A percentile compares a stretch with the other conserved stretches of the same genome.
Conservation (phyloP, 768 basidiomycete species). For the Lactarius quietus region DNA sequence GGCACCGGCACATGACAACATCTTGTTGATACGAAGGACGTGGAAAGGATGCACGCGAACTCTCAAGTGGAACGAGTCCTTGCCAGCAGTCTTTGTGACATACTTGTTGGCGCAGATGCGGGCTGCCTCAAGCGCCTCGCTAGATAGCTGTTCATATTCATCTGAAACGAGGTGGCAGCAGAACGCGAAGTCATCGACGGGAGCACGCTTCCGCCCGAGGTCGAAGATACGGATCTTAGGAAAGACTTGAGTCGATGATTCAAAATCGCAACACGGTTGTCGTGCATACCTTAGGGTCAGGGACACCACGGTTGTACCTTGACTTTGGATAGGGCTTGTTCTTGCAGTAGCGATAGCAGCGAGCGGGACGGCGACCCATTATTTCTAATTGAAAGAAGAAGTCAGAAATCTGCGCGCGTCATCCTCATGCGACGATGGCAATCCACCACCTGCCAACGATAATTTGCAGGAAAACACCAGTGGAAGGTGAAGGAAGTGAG, state of each 20-base stretch:
- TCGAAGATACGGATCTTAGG: slow-evolving; percentile 94
- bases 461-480: not conserved
- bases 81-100: slow-evolving; percentile 95
- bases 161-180: slow-evolving; percentile 95
- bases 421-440: not conserved
- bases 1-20: slow-evolving; percentile 98
- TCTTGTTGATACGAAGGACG: slow-evolving; percentile 99
- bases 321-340: slow-evolving; percentile 98
- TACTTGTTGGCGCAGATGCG: slow-evolving; percentile 99
- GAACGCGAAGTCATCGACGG: slow-evolving; percentile 98
- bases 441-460: slow-evolving; percentile 13
- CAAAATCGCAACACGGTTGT: not conserved
- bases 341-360: slow-evolving; percentile 99
- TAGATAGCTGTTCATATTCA: slow-evolving; percentile 95
- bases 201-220: slow-evolving; percentile 92
- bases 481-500: not conserved
- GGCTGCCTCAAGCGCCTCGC: slow-evolving; percentile 94
- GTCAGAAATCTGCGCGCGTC: not conserved
- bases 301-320: slow-evolving; percentile 97
- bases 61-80: slow-evolving; percentile 98
- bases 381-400: not conserved
- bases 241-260: not conserved
- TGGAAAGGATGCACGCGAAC: slow-evolving; percentile 99
- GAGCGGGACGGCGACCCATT: slow-evolving; percentile 97
- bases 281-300: slow-evolving; percentile 79